A percentile compares a stretch with the other conserved stretches of the same genome.
Conservation (phyloP, 164 flowering plant genomes). For the Protea cynaroides region DNA sequence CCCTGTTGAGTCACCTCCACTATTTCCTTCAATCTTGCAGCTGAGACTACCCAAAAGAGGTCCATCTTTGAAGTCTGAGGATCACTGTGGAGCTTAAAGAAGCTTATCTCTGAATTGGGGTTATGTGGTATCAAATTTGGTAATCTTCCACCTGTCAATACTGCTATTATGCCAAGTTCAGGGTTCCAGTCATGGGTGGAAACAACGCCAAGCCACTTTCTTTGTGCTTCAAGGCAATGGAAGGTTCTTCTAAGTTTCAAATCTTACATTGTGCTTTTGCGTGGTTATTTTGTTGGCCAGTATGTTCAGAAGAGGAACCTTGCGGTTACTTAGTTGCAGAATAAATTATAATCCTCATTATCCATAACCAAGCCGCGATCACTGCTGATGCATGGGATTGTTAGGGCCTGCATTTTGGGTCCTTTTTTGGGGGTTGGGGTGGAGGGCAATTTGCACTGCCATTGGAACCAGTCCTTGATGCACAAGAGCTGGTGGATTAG, state of each 20-base stretch:
- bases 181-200: neutral
- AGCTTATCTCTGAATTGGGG: neutral
- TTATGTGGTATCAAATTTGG: neutral
- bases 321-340: no score
- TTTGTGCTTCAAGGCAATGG: neutral
- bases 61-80: conserved; percentile 9
- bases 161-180: no score
- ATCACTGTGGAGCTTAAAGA: neutral
- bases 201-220: neutral
- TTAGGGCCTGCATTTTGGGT: no score
- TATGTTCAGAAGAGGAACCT: no score
- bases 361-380: no score
- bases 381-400: no score
- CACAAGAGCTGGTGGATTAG: no score
- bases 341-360: no score
- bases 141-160: neutral
- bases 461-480: no score
- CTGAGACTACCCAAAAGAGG: conserved; percentile 45
- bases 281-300: neutral
- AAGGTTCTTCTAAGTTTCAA: neutral
- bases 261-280: neutral
- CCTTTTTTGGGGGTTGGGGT: no score
- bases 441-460: no score
- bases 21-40: conserved; percentile 33
- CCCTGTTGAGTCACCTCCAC: neutral